Evolutionary conservation across 2,329 filamentous ascomycete species (phyloP).

Genomic region (Tolypocladium album): DNA sequence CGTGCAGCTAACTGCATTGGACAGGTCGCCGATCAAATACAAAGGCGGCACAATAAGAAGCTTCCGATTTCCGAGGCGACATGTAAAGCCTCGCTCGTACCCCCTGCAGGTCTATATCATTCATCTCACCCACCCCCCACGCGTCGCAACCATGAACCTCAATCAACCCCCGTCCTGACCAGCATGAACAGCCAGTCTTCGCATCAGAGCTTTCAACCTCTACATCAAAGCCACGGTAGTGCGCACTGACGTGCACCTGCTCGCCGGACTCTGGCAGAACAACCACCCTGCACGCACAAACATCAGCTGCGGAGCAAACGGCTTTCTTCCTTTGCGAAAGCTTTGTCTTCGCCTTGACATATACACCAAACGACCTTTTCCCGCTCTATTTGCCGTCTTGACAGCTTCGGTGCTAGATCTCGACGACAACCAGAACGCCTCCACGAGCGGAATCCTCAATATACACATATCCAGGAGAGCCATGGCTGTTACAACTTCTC

Average conservation of each 20-base stretch:
- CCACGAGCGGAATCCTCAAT: neutral
- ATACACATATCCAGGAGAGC: neutral
- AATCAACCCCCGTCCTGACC: neutral
- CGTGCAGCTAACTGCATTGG: neutral
- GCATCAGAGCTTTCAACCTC: neutral
- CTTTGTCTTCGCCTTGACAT: neutral
- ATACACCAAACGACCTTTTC: neutral
- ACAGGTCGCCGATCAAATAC: neutral
- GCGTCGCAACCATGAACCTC: neutral
- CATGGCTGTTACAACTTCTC: neutral
- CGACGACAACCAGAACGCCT: neutral
- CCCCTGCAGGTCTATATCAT: neutral
- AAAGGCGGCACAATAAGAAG: neutral
- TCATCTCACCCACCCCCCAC: neutral
- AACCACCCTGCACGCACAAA: neutral
- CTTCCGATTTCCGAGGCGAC: neutral
- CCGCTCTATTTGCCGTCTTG: neutral
- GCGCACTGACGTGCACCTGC: neutral
- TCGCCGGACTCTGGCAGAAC: neutral
- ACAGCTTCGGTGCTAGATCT: neutral
- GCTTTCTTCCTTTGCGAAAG: neutral
- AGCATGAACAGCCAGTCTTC: neutral
- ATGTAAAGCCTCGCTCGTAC: neutral
- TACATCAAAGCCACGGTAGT: neutral
- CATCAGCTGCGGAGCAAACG: neutral